Conservation (phyloP, 2,329 filamentous ascomycete species). For the Nothophaeocryptopus gaeumannii region DNA sequence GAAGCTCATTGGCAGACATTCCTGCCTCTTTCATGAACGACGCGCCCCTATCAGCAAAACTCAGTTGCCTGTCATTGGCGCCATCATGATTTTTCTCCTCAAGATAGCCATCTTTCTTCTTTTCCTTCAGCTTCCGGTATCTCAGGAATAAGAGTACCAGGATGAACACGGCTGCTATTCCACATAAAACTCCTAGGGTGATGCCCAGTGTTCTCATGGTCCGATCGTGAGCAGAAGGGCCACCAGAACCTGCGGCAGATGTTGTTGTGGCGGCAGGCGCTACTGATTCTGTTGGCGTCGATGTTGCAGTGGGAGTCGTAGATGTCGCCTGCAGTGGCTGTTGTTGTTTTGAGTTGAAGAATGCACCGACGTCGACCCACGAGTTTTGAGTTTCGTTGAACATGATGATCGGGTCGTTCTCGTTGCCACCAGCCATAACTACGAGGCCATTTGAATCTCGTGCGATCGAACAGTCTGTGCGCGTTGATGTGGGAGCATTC, state of each 20-base stretch:
- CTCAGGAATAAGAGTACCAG: conserved; percentile 67
- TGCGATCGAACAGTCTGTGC: conserved; percentile 70
- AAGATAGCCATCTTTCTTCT: conserved; percentile 42
- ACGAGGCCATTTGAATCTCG: conserved; percentile 64
- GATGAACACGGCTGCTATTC: conserved; percentile 67
- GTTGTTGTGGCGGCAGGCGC: conserved; percentile 37
- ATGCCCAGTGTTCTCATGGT: conserved; percentile 70
- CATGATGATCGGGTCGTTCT: conserved; percentile 65
- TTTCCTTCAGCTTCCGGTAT: conserved; percentile 58
- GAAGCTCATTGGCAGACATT: conserved; percentile 37
- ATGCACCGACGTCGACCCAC: conserved; percentile 70
- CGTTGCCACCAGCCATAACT: conserved; percentile 74
- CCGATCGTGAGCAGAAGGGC: conserved; percentile 41
- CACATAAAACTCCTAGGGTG: conserved; percentile 77
- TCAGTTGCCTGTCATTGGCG: conserved; percentile 36
- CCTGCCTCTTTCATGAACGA: conserved; percentile 53
- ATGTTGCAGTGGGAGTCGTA: conserved; percentile 32
- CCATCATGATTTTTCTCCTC: conserved; percentile 40
- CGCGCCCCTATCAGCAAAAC: conserved; percentile 51
- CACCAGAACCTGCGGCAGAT: conserved; percentile 32
- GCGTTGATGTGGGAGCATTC: conserved; percentile 62
- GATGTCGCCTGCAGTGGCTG: conserved; percentile 29
- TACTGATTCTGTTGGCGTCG: conserved; percentile 38
- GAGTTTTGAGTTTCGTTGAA: conserved; percentile 73
- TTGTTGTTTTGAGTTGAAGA: conserved; percentile 55